A percentile compares a stretch with the other conserved stretches of the same genome.
phyloP scores from a whole-genome alignment of 768 basidiomycete species.

The Sarcomyxa edulis region DNA sequence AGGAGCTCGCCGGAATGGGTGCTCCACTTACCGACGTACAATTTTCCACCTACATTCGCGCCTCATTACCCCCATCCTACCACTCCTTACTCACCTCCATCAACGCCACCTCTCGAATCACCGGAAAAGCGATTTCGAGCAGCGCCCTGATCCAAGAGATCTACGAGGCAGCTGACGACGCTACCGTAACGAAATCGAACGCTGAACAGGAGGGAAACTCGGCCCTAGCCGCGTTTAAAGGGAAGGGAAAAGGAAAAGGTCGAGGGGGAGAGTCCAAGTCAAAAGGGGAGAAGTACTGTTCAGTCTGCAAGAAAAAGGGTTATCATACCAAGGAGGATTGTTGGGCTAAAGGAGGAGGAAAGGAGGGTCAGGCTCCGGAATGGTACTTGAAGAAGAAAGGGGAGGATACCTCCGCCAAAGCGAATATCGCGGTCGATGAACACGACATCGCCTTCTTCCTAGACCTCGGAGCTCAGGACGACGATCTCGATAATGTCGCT shows the following conservation, averaged over 20 bases:
- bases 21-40: conserved; percentile 4
- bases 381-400: conserved; percentile 23
- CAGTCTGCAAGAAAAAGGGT: conserved; percentile 21
- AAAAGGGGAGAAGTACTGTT: conserved; percentile 14
- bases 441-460: no score
- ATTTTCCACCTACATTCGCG: conserved; percentile 12
- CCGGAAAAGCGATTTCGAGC: not conserved
- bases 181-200: not conserved
- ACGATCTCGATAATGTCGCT: not conserved
- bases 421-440: conserved; percentile 9
- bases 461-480: no score
- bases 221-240: conserved; percentile 2
- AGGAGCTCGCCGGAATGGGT: no score
- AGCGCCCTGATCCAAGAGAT: conserved; percentile 8
- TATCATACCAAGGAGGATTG: no score
- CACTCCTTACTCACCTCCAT: no score
- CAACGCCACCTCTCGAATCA: conserved; percentile 6
- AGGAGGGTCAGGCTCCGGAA: no score
- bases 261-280: no score
- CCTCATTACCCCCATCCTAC: conserved; percentile 6
- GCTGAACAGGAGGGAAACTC: not conserved
- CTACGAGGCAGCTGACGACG: conserved; percentile 3
- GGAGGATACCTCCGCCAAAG: conserved; percentile 8
- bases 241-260: conserved; percentile 9
- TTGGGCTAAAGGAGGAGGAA: no score